Evolutionary conservation across 1,284 basidiomycete genomes (phyloP).

Genomic region (Sanghuangporus sanghuang): DNA sequence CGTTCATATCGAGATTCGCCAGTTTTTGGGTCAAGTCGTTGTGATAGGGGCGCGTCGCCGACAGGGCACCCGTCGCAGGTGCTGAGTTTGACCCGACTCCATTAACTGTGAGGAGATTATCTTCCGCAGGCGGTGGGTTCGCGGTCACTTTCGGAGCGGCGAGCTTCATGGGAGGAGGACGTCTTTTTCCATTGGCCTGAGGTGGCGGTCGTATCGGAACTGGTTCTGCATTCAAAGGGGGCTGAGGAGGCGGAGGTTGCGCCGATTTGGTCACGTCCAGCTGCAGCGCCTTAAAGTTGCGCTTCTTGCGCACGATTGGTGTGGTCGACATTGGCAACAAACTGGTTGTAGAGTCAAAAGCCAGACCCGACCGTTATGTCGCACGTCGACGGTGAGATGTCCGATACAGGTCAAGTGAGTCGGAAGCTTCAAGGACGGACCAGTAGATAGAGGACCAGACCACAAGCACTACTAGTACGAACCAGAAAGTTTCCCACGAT

Average conservation of each 20-base stretch:
- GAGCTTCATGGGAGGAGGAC: slow-evolving; percentile 25
- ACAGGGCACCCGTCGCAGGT: slow-evolving; percentile 34
- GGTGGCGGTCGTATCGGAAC: slow-evolving; percentile 19
- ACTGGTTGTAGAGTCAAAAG: background rate
- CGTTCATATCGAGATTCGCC: slow-evolving; percentile 68
- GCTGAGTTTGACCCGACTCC: slow-evolving; percentile 34
- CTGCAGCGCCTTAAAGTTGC: slow-evolving; percentile 74
- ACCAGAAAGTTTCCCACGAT: background rate
- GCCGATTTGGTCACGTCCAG: slow-evolving; percentile 43
- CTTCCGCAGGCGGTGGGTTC: slow-evolving; percentile 36
- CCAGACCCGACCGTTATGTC: background rate
- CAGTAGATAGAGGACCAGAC: background rate
- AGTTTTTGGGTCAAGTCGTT: slow-evolving; percentile 69
- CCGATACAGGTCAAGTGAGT: background rate
- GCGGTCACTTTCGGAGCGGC: slow-evolving; percentile 30
- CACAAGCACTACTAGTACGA: background rate
- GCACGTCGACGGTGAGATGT: background rate
- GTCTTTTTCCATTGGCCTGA: slow-evolving; percentile 18
- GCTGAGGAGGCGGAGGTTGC: slow-evolving; percentile 34
- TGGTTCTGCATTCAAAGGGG: slow-evolving; percentile 29
- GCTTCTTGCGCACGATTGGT: slow-evolving; percentile 63
- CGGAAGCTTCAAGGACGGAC: background rate
- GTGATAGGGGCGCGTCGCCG: slow-evolving; percentile 56
- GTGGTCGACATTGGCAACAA: slow-evolving; percentile 22
- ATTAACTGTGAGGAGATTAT: slow-evolving; percentile 33